Base-by-base conservation (phyloP, 176 grass and related monocot genomes). In the Cymbopogon citratus region DNA sequence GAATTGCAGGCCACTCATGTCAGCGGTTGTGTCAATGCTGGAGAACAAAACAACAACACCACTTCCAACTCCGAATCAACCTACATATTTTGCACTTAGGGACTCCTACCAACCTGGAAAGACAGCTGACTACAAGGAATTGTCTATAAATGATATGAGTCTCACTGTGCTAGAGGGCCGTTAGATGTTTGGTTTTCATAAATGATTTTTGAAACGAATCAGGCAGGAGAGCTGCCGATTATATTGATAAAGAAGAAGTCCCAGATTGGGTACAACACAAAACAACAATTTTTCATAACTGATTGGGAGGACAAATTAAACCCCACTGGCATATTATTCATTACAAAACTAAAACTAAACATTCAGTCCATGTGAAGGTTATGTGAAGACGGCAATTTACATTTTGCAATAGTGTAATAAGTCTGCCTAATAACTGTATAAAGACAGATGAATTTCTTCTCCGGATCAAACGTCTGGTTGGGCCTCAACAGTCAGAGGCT, bases 1-100 rank as follows among this genome's bases (percentile, higher is more conserved):
- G 0, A 69, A 14, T 12, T 74, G 51, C 9, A 89, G 91, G 43
- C 85, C 91, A 25, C 80, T 36, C 2, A 93, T 90, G 80, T 83
- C 87, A 40, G 73, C 14, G 7, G 49, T 88, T 23, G 61, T 85
- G 21, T 74, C 24, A 45, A 83, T 90, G 85, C 44, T 88, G 8
- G 81, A 74, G 27, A 44, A 26, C 12, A 71, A 26, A 44, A 44
- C n/a, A 44, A 44, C n/a, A 1, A 71, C n/a, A 0, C 38, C 11
- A 7, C 68, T 85, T 9, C 15, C 85, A 33, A 28, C 9, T 13
- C 91, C 85, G 15, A 87, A 49, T 9, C 39, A 76, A 29, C 76
- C 81, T 31, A 16, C 16, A 15, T 90, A 72, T 83, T 87, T 85
- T 63, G 26, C 48, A 19, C 21, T 33, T 26, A 66, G 35, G 33